Base-by-base conservation (phyloP, 306 rosid species). In the Cucurbita moschata region DNA sequence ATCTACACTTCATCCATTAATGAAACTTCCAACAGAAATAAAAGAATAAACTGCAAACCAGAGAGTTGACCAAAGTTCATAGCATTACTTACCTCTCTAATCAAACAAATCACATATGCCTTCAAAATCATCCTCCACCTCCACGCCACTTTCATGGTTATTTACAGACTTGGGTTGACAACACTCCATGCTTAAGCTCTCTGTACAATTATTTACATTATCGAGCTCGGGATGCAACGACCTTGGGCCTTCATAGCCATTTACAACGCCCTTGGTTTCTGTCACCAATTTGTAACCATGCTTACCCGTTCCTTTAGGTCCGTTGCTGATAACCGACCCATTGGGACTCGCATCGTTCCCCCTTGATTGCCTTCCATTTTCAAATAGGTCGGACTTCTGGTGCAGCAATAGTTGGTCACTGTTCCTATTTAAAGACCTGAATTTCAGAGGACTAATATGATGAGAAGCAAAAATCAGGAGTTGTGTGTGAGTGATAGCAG, bases 161-260 rank as follows among this genome's bases (percentile, higher is more conserved):
- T 95, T 83, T 88, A 95, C 96, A 13, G 47, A 77, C 88, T 84
- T 88, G 90, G 86, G 89, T 58, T 82, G 92, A 87, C 89, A 87
- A 87, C 89, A 88, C 80, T 79, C 53, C 53, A 49, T 51, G 55
- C 68, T 85, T 65, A 81, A 82, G 87, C 84, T 82, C 88, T 85
- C 96, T 84, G 75, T 85, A 81, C 52, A 10, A 10, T 86, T 88
- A 95, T 88, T 84, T 95, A 95, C 97, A 95, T 59, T 78, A 88
- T 84, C 87, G 85, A 80, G 90, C 84, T 44, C 85, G 82, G 82
- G 62, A 73, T 81, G 77, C 74, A 87, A 78, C 79, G 88, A 78
- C 79, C 79, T 82, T 35, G 83, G 81, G 84, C 78, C 76, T 80
- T 82, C 86, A 81, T 79, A 79, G 77, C 79, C 88, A 95, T 89